phyloP scores from a whole-genome alignment of 2,329 filamentous ascomycete genomes.

The Clarireedia hainanense region DNA sequence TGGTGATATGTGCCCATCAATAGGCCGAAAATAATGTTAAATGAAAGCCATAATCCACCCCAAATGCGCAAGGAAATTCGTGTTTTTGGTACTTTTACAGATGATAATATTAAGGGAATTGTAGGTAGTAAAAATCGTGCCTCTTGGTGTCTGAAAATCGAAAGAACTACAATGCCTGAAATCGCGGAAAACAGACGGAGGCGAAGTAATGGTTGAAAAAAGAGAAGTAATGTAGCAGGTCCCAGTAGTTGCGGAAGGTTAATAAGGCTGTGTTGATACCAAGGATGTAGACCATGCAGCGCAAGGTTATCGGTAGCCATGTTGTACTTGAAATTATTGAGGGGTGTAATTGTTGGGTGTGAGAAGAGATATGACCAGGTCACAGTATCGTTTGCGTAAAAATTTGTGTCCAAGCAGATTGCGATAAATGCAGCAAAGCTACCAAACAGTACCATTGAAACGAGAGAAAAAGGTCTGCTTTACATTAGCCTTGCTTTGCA shows the following conservation, averaged over 20 bases:
- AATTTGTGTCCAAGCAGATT: conserved; percentile 75
- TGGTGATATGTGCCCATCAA: conserved; percentile 80
- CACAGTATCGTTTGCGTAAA: conserved; percentile 61
- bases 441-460: conserved; percentile 57
- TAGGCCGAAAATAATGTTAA: conserved; percentile 60
- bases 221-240: conserved; percentile 55
- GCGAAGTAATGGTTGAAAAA: conserved; percentile 48
- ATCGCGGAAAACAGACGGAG: conserved; percentile 65
- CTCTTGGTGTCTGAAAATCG: conserved; percentile 71
- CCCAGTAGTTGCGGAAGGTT: conserved; percentile 68
- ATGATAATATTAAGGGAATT: conserved; percentile 69
- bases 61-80: conserved; percentile 43
- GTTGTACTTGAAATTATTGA: conserved; percentile 75
- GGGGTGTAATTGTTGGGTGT: conserved; percentile 63
- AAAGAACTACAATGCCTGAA: conserved; percentile 62
- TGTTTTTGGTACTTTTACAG: conserved; percentile 56
- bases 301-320: conserved; percentile 61
- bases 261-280: conserved; percentile 66
- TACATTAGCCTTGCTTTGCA: conserved; percentile 7
- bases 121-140: conserved; percentile 70
- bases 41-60: conserved; percentile 56
- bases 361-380: conserved; percentile 56
- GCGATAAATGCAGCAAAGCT: conserved; percentile 63
- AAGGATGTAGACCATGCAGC: conserved; percentile 68
- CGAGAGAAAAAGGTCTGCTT: conserved; percentile 49